Percentiles rank a stretch among this genome's conserved stretches.
Conservation (phyloP, 2,329 filamentous ascomycete species). For the Biscogniauxia sp. region DNA sequence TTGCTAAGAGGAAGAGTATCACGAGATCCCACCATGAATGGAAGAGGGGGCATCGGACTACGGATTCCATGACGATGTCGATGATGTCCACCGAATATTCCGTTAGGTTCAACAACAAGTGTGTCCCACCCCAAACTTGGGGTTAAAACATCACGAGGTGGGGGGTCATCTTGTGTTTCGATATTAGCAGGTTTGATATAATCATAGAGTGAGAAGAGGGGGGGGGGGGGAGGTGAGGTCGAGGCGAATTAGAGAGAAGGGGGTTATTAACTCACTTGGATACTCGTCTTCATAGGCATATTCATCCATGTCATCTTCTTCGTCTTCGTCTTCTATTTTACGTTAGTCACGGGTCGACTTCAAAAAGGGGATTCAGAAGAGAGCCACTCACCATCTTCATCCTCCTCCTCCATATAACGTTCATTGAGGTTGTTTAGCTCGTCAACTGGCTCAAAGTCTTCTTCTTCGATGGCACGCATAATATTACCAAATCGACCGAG, state of each 20-base stretch:
- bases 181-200: too few relatives aligned
- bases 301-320: conserved; percentile 67
- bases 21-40: conserved; percentile 33
- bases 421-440: conserved; percentile 51
- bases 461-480: conserved; percentile 54
- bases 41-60: conserved; percentile 55
- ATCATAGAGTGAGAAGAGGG: background rate
- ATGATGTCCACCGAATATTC: conserved; percentile 45
- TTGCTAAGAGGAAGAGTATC: conserved; percentile 26
- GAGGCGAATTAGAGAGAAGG: background rate
- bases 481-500: conserved; percentile 49
- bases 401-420: conserved; percentile 52
- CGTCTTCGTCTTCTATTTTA: conserved; percentile 51
- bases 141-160: conserved; percentile 42
- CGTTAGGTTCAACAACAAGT: conserved; percentile 46
- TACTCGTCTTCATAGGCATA: conserved; percentile 61
- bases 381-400: conserved; percentile 51
- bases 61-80: conserved; percentile 56
- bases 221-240: too few relatives aligned
- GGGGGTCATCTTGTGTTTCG: conserved; percentile 38
- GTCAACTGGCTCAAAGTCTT: conserved; percentile 53
- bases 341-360: conserved; percentile 19
- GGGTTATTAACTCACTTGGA: conserved; percentile 45
- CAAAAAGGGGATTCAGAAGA: conserved; percentile 16
- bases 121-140: conserved; percentile 57